Evolutionary conservation across 495 filamentous ascomycete species (phyloP), one percentile per base, ranked within the genome.

Genomic region (Amniculicola lignicola): DNA sequence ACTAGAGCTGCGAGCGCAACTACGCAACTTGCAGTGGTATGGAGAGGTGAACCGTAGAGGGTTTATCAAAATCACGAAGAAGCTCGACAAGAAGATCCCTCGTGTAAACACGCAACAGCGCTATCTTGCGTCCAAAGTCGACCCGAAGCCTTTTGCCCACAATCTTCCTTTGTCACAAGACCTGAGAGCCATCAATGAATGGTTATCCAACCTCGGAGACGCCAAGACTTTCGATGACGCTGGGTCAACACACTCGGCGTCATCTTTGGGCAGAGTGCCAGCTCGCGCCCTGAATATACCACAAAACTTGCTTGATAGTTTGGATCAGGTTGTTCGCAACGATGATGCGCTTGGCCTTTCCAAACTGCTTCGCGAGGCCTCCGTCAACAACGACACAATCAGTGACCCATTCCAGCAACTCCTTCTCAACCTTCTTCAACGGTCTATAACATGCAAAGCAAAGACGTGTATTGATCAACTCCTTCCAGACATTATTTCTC

Each of bases 1-100:
- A 43, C 79, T 96, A 24, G 93, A 97, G 65, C 77, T 96, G 44
- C 79, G 93, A 37, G 84, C 84, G 42, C 87, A 93, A 56, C 70
- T 96, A 52, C 80, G 92, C 37, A 96, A 96, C 59, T 76, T 98
- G 54, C 87, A 94, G 71, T 96, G 91, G 91, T 97, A 96, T 59
- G 94, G 90, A 23, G 93, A 97, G 73, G 90, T 97, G 61, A 98
- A 98, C 66, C 80, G 91, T 29, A 80, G 88, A 53, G 93, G 93
- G 0, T 98, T 98, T 64, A 79, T 94, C 62, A 98, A 98, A 73
- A 97, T 98, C 70, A 92, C 90, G 18, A 98, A 96, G 76, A 98
- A 98, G 70, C 75, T 95, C 18, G 90, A 96, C 73, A 96, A 96
- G 74, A 95, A 91, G 71, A 77, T 95, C 2, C 79, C 81, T 2